phyloP scores from a whole-genome alignment of 78 protist species.

The Dictyostelium purpureum region DNA sequence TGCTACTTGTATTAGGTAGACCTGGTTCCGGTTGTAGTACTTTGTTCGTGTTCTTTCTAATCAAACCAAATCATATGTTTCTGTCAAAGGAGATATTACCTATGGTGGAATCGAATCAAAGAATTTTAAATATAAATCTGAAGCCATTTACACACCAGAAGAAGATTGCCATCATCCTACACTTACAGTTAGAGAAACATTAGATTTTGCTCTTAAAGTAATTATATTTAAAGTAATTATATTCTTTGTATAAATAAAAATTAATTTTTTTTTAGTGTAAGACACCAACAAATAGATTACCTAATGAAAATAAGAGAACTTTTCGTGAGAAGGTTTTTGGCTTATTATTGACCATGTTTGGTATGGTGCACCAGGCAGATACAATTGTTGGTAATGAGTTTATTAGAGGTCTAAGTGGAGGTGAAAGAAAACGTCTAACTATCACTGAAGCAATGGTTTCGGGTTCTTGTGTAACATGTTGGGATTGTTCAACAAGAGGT shows the following conservation, averaged over 20 bases:
- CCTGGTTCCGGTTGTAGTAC: constrained; percentile 70
- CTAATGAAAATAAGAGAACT: constrained; percentile 1
- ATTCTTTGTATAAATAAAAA: too few relatives aligned
- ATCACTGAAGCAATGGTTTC: constrained; percentile 71
- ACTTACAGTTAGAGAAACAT: constrained; percentile 51
- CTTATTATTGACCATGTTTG: constrained; percentile 25
- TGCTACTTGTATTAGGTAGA: constrained; percentile 73
- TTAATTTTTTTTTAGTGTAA: constrained; percentile 32
- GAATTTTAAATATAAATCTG: constrained; percentile 54
- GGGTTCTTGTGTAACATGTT: constrained; percentile 15
- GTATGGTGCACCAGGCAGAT: constrained; percentile 18
- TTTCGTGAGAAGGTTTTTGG: constrained; percentile 5
- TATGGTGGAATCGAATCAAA: constrained; percentile 54
- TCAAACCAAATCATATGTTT: constrained; percentile 38
- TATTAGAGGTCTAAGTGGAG: constrained; percentile 62
- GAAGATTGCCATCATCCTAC: constrained; percentile 75
- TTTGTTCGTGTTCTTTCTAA: constrained; percentile 57
- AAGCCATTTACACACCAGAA: constrained; percentile 77
- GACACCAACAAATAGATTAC: constrained; percentile 33
- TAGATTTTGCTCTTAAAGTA: constrained; percentile 55
- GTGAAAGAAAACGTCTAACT: constrained; percentile 62
- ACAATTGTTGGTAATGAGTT: constrained; percentile 77
- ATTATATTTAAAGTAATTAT: too few relatives aligned
- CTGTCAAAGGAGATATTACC: constrained; percentile 36
- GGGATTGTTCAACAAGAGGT: constrained; percentile 76